Evolutionary conservation across 225 moss, liverwort and hornwort genomes (phyloP).

Genomic region (Polytrichum commune): DNA sequence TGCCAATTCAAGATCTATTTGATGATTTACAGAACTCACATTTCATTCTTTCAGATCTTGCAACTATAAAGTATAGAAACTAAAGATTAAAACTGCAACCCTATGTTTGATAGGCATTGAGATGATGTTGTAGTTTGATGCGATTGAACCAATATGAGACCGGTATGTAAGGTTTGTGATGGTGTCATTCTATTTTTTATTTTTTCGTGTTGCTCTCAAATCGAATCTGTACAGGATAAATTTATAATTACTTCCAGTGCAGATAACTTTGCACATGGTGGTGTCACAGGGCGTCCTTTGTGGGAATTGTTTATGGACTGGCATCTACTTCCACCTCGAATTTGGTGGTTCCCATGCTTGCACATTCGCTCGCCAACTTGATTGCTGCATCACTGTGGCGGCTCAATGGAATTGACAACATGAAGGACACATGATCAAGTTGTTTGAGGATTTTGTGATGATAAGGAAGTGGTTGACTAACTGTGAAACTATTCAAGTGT

Average conservation of each 20-base stretch:
- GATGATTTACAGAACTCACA: not conserved
- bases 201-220: not conserved
- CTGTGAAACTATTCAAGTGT: no score
- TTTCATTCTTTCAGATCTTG: not conserved
- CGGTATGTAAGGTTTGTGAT: no score
- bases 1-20: not conserved
- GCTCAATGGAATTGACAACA: slow-evolving; percentile 33
- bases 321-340: slow-evolving; percentile 54
- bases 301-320: slow-evolving; percentile 69
- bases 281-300: slow-evolving; percentile 68
- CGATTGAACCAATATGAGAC: no score
- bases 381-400: slow-evolving; percentile 67
- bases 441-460: no score
- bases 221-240: not conserved
- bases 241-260: not conserved
- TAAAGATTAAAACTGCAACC: not conserved
- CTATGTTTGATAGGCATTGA: not conserved
- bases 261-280: not conserved
- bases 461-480: no score
- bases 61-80: not conserved
- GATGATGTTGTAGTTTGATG: not conserved
- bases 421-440: slow-evolving; percentile 14
- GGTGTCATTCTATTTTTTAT: no score
- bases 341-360: slow-evolving; percentile 69
- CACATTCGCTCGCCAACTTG: slow-evolving; percentile 69